A percentile compares a stretch with the other conserved stretches of the same genome.
Evolutionary conservation across 2,329 filamentous ascomycete genomes (phyloP).

Genomic region (Fusarium duplospermum): DNA sequence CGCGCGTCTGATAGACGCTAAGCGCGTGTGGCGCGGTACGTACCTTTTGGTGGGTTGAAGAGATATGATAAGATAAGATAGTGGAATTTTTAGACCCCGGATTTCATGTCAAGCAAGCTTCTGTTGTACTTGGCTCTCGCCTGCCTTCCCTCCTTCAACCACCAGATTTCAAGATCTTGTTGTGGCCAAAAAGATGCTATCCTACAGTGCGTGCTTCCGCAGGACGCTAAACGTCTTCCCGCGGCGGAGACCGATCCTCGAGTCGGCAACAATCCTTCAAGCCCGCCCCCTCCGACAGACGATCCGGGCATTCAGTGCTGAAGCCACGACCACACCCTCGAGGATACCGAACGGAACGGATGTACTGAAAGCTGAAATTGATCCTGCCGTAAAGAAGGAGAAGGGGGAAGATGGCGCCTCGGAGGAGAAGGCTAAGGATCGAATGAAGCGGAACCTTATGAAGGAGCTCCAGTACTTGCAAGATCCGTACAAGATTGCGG

Average conservation of each 20-base stretch:
- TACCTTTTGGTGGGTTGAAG: conserved; percentile 1
- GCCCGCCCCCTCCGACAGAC: conserved; percentile 16
- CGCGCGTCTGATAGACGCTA: conserved; percentile 21
- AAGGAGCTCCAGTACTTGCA: conserved; percentile 71
- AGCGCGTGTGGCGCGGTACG: conserved; percentile 1
- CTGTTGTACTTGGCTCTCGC: background rate
- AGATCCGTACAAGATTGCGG: conserved; percentile 79
- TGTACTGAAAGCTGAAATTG: conserved; percentile 8
- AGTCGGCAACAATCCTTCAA: conserved; percentile 17
- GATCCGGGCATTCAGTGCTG: conserved; percentile 29
- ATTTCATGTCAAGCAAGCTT: background rate
- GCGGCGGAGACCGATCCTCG: conserved; percentile 8
- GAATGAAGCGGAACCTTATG: conserved; percentile 54
- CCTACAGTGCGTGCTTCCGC: conserved; percentile 44
- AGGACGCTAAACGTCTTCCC: conserved; percentile 37
- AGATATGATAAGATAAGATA: conserved; percentile 40
- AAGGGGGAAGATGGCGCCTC: conserved; percentile 20
- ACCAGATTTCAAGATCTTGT: background rate
- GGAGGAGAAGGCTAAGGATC: conserved; percentile 38
- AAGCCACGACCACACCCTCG: background rate
- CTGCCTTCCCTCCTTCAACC: background rate
- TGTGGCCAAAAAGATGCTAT: conserved; percentile 46
- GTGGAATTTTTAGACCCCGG: conserved; percentile 15
- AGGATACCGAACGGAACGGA: background rate
- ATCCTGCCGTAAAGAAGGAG: conserved; percentile 19